Evolutionary conservation across 768 basidiomycete species (phyloP).

Genomic region (Lyophyllum shimeji): DNA sequence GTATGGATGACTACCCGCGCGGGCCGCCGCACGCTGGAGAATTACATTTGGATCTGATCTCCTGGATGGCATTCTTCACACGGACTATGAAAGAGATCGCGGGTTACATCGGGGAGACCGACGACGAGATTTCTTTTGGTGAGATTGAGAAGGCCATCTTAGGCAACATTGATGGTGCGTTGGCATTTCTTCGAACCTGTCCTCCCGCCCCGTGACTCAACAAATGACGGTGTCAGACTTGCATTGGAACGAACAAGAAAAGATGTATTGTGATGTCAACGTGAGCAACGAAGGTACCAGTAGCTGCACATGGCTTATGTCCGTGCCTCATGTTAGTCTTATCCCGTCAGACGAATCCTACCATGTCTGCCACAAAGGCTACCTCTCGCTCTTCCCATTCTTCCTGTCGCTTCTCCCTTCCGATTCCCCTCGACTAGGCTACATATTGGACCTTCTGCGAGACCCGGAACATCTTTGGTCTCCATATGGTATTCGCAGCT

Average conservation of each 20-base stretch:
- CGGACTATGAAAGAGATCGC: constrained; percentile 92
- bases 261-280: constrained; percentile 93
- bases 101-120: constrained; percentile 80
- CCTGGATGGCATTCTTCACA: constrained; percentile 97
- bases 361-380: constrained; percentile 89
- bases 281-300: constrained; percentile 77
- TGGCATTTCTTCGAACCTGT: not conserved
- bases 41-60: constrained; percentile 89
- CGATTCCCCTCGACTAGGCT: constrained; percentile 74
- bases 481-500: constrained; percentile 81
- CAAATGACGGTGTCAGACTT: constrained; percentile 56
- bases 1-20: constrained; percentile 96
- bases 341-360: constrained; percentile 76
- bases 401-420: constrained; percentile 77
- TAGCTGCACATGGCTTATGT: constrained; percentile 12
- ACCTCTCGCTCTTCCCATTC: constrained; percentile 93
- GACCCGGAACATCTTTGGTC: constrained; percentile 93
- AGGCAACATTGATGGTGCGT: constrained; percentile 79
- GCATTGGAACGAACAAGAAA: constrained; percentile 86
- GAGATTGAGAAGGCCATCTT: constrained; percentile 81
- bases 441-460: constrained; percentile 77
- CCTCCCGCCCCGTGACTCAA: not conserved
- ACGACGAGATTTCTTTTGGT: constrained; percentile 75
- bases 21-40: constrained; percentile 89
- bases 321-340: not conserved